A percentile compares a stretch with the other conserved stretches of the same genome.
Conservation (phyloP, 2,329 filamentous ascomycete species). For the Escovopsis sp. region DNA sequence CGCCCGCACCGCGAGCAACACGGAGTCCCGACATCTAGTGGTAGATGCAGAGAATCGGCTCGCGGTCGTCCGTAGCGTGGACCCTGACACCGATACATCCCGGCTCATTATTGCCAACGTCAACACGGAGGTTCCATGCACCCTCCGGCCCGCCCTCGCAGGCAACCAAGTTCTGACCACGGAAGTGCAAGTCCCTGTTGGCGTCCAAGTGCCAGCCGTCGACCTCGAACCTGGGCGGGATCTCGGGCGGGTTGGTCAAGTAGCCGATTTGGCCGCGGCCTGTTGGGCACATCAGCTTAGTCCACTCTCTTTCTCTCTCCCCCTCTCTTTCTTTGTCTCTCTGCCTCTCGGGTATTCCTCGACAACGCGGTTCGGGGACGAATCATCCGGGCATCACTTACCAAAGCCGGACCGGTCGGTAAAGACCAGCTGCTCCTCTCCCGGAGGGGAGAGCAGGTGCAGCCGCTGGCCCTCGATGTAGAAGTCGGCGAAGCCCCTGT, state of each 20-base stretch:
- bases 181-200: slow-evolving; percentile 30
- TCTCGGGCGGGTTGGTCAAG: slow-evolving; percentile 27
- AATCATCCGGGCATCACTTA: slow-evolving; percentile 13
- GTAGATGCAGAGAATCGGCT: too few relatives aligned
- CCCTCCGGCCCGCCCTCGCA: slow-evolving; percentile 33
- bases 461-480: slow-evolving; percentile 30
- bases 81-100: too few relatives aligned
- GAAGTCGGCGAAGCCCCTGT: slow-evolving; percentile 32
- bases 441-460: slow-evolving; percentile 29
- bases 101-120: not conserved
- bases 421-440: slow-evolving; percentile 32
- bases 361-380: not conserved
- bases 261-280: slow-evolving; percentile 40
- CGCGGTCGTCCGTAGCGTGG: too few relatives aligned
- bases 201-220: slow-evolving; percentile 31
- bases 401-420: slow-evolving; percentile 46
- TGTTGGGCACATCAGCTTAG: slow-evolving; percentile 12
- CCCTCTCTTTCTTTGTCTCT: too few relatives aligned
- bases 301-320: too few relatives aligned
- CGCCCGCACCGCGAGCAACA: too few relatives aligned
- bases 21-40: too few relatives aligned
- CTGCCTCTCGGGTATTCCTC: not conserved
- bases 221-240: slow-evolving; percentile 28
- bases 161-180: slow-evolving; percentile 30
- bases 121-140: slow-evolving; percentile 27